Base-by-base conservation (phyloP, 495 filamentous ascomycete genomes). In the Cetradonia linearis region DNA sequence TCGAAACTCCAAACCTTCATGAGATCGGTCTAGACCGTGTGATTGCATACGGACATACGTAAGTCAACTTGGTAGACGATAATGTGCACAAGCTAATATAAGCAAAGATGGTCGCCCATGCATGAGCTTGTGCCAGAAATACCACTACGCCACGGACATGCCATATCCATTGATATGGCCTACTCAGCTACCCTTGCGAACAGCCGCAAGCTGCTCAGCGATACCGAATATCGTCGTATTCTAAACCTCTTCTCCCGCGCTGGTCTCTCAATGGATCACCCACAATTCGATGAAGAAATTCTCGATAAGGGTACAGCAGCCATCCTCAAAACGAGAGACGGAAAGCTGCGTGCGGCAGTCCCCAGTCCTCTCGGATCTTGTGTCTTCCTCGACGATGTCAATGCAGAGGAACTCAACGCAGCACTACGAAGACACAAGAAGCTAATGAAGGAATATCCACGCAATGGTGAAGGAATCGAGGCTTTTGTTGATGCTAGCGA, bases 31-130 rank as follows among this genome's bases (percentile, higher is more conserved):
- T 85, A 9, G 81, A 84, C 64, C 70, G 83, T 48, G 80, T 85
- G 16, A 85, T 85, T 63, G 82, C 82, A n/a, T 85, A 83, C 63
- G 83, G 83, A 8, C 82, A 85, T 65, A 85, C 82, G 78, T 79
- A 63, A 68, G 73, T 68, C 7, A 2, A 13, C 18, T 23, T 7
- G 28, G 18, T 3, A 3, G 16, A 3, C 28, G 1, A 8, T 10
- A 13, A 23, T 6, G 0, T 25, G 6, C 18, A 36, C 2, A 31
- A n/a, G 2, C 37, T 46, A 9, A 47, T 18, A 10, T 37, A 13
- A 4, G 0, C 8, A 33, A 53, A 79, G 76, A 1, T 86, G 83
- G 83, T 83, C 80, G 5, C 83, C 83, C 1, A 72, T 83, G 20
- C 80, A 84, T 56, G 83, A 84, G 61, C 74, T 86, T 18, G 73